Conservation (phyloP, 139 green algal genomes). For the Picochlorum sp. region DNA sequence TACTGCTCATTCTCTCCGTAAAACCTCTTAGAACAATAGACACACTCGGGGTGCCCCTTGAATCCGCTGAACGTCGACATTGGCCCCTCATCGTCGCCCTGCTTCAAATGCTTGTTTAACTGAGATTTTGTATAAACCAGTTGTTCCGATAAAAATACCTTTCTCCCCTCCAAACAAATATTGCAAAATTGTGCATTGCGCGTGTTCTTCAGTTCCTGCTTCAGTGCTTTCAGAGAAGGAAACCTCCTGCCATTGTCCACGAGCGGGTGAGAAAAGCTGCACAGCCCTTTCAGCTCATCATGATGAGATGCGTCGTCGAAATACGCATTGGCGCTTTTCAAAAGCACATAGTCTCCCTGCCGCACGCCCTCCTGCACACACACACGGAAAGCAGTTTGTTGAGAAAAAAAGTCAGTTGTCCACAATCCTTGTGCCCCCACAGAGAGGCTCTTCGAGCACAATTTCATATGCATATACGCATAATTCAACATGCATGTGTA, state of each 20-base stretch:
- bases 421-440: no score
- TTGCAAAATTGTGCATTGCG: conserved; percentile 75
- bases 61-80: conserved; percentile 73
- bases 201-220: conserved; percentile 46
- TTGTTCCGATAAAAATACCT: conserved; percentile 91
- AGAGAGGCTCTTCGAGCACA: no score
- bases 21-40: conserved; percentile 74
- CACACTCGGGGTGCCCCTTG: conserved; percentile 74
- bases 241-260: conserved; percentile 39
- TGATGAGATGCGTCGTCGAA: conserved; percentile 86
- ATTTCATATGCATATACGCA: no score
- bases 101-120: conserved; percentile 66
- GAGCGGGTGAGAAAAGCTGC: conserved; percentile 68
- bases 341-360: conserved; percentile 32
- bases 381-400: no score
- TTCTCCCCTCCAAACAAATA: conserved; percentile 71
- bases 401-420: no score
- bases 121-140: conserved; percentile 70
- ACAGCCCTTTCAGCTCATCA: conserved; percentile 53
- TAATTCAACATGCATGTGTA: no score
- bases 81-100: conserved; percentile 62
- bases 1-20: conserved; percentile 86
- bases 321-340: conserved; percentile 62
- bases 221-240: conserved; percentile 46
- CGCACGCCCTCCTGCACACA: conserved; percentile 27